Evolutionary conservation across 371 early-diverging fungal species (phyloP).

Genomic region (Nosema muscidifuracis): DNA sequence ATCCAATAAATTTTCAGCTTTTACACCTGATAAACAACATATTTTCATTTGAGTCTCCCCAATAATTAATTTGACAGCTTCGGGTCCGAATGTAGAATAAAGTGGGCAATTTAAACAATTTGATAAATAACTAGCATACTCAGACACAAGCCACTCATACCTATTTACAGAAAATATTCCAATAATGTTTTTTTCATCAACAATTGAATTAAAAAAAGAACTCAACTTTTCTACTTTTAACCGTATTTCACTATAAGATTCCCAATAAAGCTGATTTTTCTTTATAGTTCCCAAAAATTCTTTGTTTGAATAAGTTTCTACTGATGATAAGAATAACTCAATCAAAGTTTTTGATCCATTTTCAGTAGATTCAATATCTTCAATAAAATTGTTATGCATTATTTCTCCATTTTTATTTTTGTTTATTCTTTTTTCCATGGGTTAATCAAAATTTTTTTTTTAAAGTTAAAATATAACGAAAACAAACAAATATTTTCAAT

Average conservation of each 20-base stretch:
- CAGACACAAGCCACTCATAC: slow-evolving; percentile 80
- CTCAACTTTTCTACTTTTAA: slow-evolving; percentile 40
- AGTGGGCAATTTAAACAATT: slow-evolving; percentile 67
- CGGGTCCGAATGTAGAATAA: slow-evolving; percentile 84
- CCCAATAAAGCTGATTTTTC: slow-evolving; percentile 44
- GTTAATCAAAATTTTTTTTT: too few species aligned
- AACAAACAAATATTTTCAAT: too few species aligned
- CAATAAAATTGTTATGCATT: slow-evolving; percentile 21
- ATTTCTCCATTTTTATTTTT: slow-evolving; percentile 8
- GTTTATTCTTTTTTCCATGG: slow-evolving; percentile 9
- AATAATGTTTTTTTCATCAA: slow-evolving; percentile 50
- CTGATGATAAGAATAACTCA: slow-evolving; percentile 37
- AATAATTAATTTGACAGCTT: slow-evolving; percentile 70
- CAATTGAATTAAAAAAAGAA: slow-evolving; percentile 32
- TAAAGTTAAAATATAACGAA: too few species aligned
- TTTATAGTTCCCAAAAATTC: slow-evolving; percentile 58
- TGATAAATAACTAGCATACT: slow-evolving; percentile 61
- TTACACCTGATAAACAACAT: slow-evolving; percentile 72
- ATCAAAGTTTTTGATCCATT: slow-evolving; percentile 52
- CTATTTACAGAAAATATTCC: slow-evolving; percentile 77
- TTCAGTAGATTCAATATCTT: slow-evolving; percentile 12
- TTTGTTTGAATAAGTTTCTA: not conserved
- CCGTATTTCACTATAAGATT: slow-evolving; percentile 38
- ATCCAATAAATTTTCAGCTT: slow-evolving; percentile 63
- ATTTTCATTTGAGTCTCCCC: slow-evolving; percentile 70